These are phyloP conservation scores for Schoenoplectus tabernaemontani DNA, from an alignment of 202 grass and related monocot species.

Conservation along the genomic window DNA sequence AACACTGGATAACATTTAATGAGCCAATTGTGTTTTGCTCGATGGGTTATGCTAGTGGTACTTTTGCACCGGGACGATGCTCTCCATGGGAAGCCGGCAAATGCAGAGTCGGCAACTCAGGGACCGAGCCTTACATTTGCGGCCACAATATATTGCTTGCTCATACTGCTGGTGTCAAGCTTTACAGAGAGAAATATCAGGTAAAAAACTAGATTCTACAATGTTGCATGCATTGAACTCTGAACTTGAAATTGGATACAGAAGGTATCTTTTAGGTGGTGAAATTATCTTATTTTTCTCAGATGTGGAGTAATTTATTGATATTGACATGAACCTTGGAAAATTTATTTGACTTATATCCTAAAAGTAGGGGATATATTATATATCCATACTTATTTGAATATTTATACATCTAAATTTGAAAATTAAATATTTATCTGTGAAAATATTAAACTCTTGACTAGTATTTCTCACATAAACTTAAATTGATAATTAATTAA, in stretches of 20 bases:
- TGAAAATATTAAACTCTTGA: too few species aligned
- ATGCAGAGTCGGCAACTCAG: constrained; percentile 33
- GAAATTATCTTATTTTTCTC: background rate
- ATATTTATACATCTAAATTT: too few species aligned
- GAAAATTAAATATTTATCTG: too few species aligned
- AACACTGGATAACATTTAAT: constrained; percentile 61
- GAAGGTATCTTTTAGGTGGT: background rate
- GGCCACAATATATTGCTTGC: constrained; percentile 35
- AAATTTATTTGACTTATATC: too few species aligned
- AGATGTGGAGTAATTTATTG: background rate
- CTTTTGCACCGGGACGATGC: constrained; percentile 31
- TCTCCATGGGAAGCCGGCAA: constrained; percentile 13
- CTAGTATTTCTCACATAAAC: too few species aligned
- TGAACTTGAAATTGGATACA: background rate
- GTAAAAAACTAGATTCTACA: background rate
- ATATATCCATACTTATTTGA: too few species aligned
- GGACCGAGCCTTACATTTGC: constrained; percentile 38
- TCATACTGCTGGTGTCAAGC: constrained; percentile 32
- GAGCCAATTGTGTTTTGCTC: constrained; percentile 34
- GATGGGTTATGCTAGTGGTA: constrained; percentile 26
- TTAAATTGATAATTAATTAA: too few species aligned
- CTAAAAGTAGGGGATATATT: too few species aligned
- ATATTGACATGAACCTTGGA: background rate
- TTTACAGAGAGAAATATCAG: constrained; percentile 46
- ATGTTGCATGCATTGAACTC: background rate